Base-by-base conservation (phyloP, 2,329 filamentous ascomycete genomes). In the Macroventuria anomochaeta region DNA sequence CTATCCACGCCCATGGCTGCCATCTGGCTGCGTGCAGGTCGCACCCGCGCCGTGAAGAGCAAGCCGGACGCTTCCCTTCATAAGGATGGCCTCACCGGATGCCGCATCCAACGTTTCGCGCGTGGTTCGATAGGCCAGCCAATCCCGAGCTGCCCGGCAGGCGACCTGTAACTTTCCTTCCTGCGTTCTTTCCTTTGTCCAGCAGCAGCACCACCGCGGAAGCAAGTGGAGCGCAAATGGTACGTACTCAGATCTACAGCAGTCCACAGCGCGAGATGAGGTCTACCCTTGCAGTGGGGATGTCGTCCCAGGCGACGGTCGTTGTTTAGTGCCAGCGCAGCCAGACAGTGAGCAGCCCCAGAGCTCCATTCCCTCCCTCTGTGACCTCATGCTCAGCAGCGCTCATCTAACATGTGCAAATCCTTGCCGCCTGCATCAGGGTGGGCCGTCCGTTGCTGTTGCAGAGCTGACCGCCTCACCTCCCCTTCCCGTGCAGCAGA, bases 391-490 rank as follows among this genome's bases (percentile, higher is more conserved):
- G 53, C 46, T 40, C 54, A 37, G 37, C 42, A 37, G 25, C 34
- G 42, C 47, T 51, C 33, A 41, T 60, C 48, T 31, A 44, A 53
- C 39, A 17, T 21, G 17, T 53, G 53, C 56, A 32, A 20, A 51
- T 58, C 58, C 54, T 46, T 56, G 33, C 50, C 59, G 28, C 7
- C 53, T 62, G 61, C 61, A 60, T 39, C 40, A 50, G 31, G 49
- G 55, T 61, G 58, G 51, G 53, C 58, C 54, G 36, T 47, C 51
- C 48, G 28, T 48, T 57, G 62, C 39, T 66, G 62, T 64, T 57
- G 15, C 43, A 29, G 55, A 41, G 61, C 65, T 71, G 67, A 72
- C 68, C 69, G 68, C 69, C 68, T 68, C 61, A 54, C 42, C 46
- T 53, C 57, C 51, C 53, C 43, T 57, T 40, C 33, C 48, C 52